Evolutionary conservation across 75 land plant species (phyloP).

Genomic region (Azolla pinnata): DNA sequence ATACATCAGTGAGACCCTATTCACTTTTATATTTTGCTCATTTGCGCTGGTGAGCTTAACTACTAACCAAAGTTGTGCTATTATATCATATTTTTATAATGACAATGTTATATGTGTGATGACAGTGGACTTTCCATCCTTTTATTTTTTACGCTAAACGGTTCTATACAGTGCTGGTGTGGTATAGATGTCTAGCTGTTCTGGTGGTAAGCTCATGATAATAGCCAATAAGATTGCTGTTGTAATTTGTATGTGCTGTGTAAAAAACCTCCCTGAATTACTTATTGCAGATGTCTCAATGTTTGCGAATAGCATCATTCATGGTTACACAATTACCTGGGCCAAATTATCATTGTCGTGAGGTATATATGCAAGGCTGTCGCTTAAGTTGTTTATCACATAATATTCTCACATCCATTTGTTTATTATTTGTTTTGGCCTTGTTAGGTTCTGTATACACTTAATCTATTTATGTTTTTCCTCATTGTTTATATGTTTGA

Average conservation of each 20-base stretch:
- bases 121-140: constrained; percentile 98
- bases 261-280: not conserved
- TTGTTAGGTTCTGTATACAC: no score
- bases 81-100: not conserved
- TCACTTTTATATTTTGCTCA: constrained; percentile 59
- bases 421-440: no score
- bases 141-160: constrained; percentile 78
- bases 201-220: constrained; percentile 62
- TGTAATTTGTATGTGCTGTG: not conserved
- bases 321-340: constrained; percentile 93
- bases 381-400: no score
- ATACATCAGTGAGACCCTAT: constrained; percentile 81
- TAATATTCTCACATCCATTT: no score
- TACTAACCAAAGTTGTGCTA: not conserved
- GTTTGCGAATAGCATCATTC: constrained; percentile 70
- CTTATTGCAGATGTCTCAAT: constrained; percentile 52
- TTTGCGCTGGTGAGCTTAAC: constrained; percentile 56
- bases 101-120: not conserved
- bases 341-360: constrained; percentile 97
- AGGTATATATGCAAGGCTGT: constrained; percentile 46
- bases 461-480: no score
- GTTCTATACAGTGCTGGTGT: constrained; percentile 82
- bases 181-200: constrained; percentile 80
- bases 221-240: constrained; percentile 1
- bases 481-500: no score